Evolutionary conservation across 257 asterid species (phyloP).

Genomic region (Eucommia ulmoides): DNA sequence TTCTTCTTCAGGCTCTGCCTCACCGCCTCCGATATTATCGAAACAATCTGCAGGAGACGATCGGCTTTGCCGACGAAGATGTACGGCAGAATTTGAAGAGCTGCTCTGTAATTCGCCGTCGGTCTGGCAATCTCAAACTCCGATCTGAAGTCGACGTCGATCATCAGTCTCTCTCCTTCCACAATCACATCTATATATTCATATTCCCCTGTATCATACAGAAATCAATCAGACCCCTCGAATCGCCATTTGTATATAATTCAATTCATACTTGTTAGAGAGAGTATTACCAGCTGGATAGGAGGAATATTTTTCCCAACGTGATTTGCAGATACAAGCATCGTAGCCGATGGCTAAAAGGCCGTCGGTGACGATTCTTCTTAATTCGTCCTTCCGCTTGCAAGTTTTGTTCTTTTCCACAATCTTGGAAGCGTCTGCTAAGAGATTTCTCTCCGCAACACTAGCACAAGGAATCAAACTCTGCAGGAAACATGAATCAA

Average conservation of each 20-base stretch:
- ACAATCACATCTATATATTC: conserved; percentile 72
- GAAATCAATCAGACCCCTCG: too few relatives aligned
- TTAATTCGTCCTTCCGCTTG: conserved; percentile 51
- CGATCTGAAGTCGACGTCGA: conserved; percentile 83
- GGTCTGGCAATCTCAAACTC: conserved; percentile 89
- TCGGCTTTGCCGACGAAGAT: conserved; percentile 74
- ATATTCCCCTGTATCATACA: conserved; percentile 61
- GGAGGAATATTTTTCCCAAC: conserved; percentile 74
- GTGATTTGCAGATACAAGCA: conserved; percentile 74
- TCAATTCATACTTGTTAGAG: too few relatives aligned
- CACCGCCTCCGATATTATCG: conserved; percentile 70
- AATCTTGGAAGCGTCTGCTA: conserved; percentile 66
- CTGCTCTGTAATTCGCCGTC: conserved; percentile 47
- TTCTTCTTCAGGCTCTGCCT: conserved; percentile 73
- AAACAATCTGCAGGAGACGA: conserved; percentile 66
- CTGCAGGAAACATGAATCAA: conserved; percentile 18
- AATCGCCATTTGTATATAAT: too few relatives aligned
- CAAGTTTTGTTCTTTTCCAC: conserved; percentile 62
- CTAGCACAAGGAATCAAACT: conserved; percentile 67
- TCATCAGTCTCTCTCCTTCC: conserved; percentile 50
- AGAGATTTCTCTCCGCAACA: conserved; percentile 56
- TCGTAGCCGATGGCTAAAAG: conserved; percentile 49
- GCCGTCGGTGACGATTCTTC: conserved; percentile 54
- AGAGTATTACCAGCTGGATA: conserved; percentile 61
- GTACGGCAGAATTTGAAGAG: conserved; percentile 51